phyloP scores from a whole-genome alignment of 2,329 filamentous ascomycete genomes.

The Talaromyces sp. region DNA sequence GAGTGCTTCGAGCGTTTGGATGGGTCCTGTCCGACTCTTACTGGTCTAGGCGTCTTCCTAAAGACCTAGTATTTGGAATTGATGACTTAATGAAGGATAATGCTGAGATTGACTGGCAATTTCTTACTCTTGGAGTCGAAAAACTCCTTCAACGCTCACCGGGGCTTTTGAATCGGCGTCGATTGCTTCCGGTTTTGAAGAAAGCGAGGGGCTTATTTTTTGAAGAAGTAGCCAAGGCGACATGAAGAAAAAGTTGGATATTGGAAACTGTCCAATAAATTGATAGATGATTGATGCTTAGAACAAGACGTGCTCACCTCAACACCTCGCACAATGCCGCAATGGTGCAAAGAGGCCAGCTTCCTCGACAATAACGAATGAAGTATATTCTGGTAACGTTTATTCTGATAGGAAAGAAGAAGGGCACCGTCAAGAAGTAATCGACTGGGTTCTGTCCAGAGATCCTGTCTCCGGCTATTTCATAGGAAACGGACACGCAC shows the following conservation, averaged over 20 bases:
- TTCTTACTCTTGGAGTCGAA: slow-evolving; percentile 8
- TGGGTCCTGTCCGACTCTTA: slow-evolving; percentile 5
- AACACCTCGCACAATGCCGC: too few relatives aligned
- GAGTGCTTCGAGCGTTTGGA: slow-evolving; percentile 4
- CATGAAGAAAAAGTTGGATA: too few relatives aligned
- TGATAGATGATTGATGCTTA: neutral
- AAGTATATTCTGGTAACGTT: too few relatives aligned
- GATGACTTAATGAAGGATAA: too few relatives aligned
- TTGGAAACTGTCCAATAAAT: neutral
- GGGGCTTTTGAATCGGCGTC: slow-evolving; percentile 8
- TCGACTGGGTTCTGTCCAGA: too few relatives aligned
- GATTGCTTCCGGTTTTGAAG: slow-evolving; percentile 5
- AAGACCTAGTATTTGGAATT: slow-evolving; percentile 6
- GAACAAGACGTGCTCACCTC: neutral
- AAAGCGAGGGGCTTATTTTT: neutral
- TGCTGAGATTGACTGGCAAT: slow-evolving; percentile 9
- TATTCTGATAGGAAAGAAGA: too few relatives aligned
- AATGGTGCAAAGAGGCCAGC: too few relatives aligned
- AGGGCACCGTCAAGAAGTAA: too few relatives aligned
- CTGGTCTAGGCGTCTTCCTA: slow-evolving; percentile 3
- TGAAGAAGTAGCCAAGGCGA: neutral
- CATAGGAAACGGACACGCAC: too few relatives aligned
- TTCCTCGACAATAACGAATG: too few relatives aligned
- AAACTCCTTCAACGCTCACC: slow-evolving; percentile 1
- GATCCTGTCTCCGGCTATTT: too few relatives aligned